Evolutionary conservation across 2,329 filamentous ascomycete species (phyloP), one percentile per base, ranked within the genome.

Genomic region (Didymella arachidicola): DNA sequence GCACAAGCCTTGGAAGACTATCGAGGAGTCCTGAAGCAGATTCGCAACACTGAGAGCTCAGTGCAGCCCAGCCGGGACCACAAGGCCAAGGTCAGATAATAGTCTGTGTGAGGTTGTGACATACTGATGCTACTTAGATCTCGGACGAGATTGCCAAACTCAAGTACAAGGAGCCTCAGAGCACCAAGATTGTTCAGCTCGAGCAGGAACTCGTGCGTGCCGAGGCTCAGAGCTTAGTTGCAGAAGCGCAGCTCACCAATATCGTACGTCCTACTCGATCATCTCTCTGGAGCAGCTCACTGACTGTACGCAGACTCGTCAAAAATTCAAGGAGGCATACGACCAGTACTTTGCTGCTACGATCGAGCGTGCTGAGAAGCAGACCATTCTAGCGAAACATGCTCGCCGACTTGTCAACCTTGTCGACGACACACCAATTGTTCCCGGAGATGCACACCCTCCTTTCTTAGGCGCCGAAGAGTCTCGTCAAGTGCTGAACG

Each of bases 131-230:
- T 38, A 48, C 4, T 36, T 57, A 83, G 85, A 89, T 98, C 63
- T 84, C 89, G 58, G 94, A 98, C 74, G 94, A 99, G 78, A 97
- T 99, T 70, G 88, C 91, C 66, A 91, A 89, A 79, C 81, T 97
- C 68, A 97, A 96, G 83, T 86, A 89, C 78, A 97, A 95, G 82
- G 95, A 98, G 79, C 93, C 93, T 7, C 87, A 90, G 74, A 96
- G 89, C 72, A 84, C 91, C 29, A 91, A 87, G 75, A 82, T 98
- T 54, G 88, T 92, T 34, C 89, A 89, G 22, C 84, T 98, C 53
- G 95, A 99, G 82, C 95, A 99, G 81, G 95, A 98, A 82, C 87
- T 99, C 52, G 93, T 99, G 52, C 86, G 95, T 66, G 93, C 94
- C 25, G 95, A 99, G 82, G 95, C 95, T 3, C 93, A 98, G 82